Percentiles rank a stretch among this genome's conserved stretches.
Evolutionary conservation across 768 basidiomycete species (phyloP).

Genomic region (Kwoniella pini): DNA sequence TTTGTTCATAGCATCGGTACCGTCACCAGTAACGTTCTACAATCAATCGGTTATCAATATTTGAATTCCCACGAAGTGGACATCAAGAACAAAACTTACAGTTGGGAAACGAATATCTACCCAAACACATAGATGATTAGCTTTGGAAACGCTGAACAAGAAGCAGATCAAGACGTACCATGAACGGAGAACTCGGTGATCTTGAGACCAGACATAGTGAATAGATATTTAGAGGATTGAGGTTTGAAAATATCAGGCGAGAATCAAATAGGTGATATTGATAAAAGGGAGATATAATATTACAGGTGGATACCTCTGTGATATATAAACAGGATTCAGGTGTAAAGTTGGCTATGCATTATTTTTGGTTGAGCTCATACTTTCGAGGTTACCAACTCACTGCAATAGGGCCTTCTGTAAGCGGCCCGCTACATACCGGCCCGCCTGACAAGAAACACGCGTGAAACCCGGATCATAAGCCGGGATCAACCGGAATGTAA

Average conservation of each 20-base stretch:
- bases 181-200: slow-evolving; percentile 53
- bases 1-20: slow-evolving; percentile 94
- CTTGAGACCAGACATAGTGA: slow-evolving; percentile 40
- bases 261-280: not conserved
- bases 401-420: too few species aligned
- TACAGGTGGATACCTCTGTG: slow-evolving; percentile 9
- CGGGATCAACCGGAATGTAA: too few species aligned
- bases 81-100: slow-evolving; percentile 22
- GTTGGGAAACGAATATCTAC: slow-evolving; percentile 90
- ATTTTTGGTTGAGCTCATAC: not conserved
- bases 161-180: slow-evolving; percentile 35
- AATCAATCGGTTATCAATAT: too few species aligned
- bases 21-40: slow-evolving; percentile 78
- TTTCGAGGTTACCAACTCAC: too few species aligned
- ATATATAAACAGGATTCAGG: not conserved
- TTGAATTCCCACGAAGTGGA: too few species aligned
- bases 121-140: slow-evolving; percentile 17
- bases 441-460: too few species aligned
- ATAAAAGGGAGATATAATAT: not conserved
- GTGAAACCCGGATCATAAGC: too few species aligned
- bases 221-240: not conserved
- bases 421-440: too few species aligned
- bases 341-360: too few species aligned
- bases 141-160: not conserved
- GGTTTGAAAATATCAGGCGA: not conserved